Conservation (phyloP, 371 early-diverging fungal genomes). For the Mucor velutinosus region DNA sequence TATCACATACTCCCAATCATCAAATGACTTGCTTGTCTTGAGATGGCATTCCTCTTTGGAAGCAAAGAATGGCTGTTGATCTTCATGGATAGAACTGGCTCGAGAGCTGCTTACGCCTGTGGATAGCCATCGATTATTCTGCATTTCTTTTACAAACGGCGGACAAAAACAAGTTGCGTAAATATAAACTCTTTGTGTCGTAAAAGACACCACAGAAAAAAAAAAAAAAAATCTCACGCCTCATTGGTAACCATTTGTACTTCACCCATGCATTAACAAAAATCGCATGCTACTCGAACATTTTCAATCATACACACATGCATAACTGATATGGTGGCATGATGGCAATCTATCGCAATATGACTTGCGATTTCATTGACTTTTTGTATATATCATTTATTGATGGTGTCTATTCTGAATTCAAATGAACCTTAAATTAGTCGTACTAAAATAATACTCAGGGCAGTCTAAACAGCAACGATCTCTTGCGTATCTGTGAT, state of each 20-base stretch:
- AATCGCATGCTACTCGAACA: background rate
- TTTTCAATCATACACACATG: too few species aligned
- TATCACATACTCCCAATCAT: constrained; percentile 27
- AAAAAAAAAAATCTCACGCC: background rate
- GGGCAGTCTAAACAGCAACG: background rate
- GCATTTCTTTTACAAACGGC: background rate
- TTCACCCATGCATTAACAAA: background rate
- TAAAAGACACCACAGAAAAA: background rate
- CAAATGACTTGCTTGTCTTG: constrained; percentile 26
- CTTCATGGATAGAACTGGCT: background rate
- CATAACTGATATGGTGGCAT: too few species aligned
- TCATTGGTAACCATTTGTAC: background rate
- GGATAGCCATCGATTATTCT: background rate
- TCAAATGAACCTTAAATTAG: too few species aligned
- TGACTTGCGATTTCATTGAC: too few species aligned
- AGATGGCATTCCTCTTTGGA: constrained; percentile 33
- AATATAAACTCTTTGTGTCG: background rate
- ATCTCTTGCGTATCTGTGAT: background rate
- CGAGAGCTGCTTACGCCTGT: background rate
- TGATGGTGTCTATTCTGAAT: too few species aligned
- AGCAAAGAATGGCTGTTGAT: constrained; percentile 8
- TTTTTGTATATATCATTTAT: too few species aligned
- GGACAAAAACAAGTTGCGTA: background rate
- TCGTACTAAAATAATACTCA: background rate
- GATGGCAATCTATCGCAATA: too few species aligned